Percentiles rank a stretch among this genome's conserved stretches.
phyloP scores from a whole-genome alignment of 805 yeast species.

The Kregervanrija delftensis region DNA sequence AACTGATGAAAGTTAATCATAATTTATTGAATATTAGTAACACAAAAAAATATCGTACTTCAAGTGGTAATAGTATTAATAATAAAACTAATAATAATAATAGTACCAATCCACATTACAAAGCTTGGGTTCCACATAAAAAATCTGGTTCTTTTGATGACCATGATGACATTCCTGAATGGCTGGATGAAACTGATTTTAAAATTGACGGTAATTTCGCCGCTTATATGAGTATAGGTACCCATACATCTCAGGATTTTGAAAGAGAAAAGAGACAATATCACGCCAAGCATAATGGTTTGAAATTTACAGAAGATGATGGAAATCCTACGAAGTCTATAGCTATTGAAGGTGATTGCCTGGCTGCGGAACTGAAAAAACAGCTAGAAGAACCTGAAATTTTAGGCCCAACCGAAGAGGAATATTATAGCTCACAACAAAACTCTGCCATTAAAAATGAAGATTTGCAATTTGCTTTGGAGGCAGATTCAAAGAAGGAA shows the following conservation, averaged over 20 bases:
- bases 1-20: background rate
- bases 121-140: no score
- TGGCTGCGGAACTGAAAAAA: slow-evolving; percentile 3
- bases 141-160: slow-evolving; percentile 1
- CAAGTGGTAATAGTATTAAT: background rate
- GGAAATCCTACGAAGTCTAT: background rate
- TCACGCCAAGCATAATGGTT: slow-evolving; percentile 4
- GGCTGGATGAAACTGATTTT: slow-evolving; percentile 28
- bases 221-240: slow-evolving; percentile 17
- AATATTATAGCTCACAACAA: slow-evolving; percentile 2
- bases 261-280: slow-evolving; percentile 23
- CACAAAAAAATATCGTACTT: background rate
- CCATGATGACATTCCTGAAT: slow-evolving; percentile 19
- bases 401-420: slow-evolving; percentile 11
- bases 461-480: slow-evolving; percentile 16
- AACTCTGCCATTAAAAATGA: slow-evolving; percentile 1
- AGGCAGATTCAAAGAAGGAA: slow-evolving; percentile 13
- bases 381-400: slow-evolving; percentile 8
- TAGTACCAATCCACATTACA: no score
- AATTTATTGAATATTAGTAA: background rate
- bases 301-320: background rate
- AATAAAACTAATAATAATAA: background rate
- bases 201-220: slow-evolving; percentile 24
- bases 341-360: background rate
- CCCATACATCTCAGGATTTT: slow-evolving; percentile 23